Evolutionary conservation across 2,329 filamentous ascomycete genomes (phyloP).

Genomic region (Cercospora sesami): DNA sequence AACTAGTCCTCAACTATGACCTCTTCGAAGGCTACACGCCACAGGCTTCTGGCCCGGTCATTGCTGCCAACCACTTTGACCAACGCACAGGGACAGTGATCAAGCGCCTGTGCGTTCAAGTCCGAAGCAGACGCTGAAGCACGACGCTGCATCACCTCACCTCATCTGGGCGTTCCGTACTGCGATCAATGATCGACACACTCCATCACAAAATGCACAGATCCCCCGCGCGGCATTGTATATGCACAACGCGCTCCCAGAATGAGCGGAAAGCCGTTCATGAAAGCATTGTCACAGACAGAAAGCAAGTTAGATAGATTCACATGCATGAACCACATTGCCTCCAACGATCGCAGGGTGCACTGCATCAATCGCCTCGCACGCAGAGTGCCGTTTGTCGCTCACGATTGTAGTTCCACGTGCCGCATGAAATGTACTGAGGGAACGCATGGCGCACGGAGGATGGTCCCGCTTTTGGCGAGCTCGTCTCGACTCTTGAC

Average conservation of each 20-base stretch:
- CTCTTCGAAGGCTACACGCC: background rate
- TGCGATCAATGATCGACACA: constrained; percentile 18
- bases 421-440: background rate
- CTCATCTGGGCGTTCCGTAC: constrained; percentile 34
- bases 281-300: constrained; percentile 17
- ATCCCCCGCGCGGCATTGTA: constrained; percentile 26
- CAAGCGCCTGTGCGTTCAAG: background rate
- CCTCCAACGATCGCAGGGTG: background rate
- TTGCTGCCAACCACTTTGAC: background rate
- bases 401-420: background rate
- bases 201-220: constrained; percentile 26
- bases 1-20: background rate
- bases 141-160: constrained; percentile 12
- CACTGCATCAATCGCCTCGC: background rate
- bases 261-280: constrained; percentile 12
- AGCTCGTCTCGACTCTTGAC: background rate
- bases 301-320: constrained; percentile 28
- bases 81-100: background rate
- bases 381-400: background rate
- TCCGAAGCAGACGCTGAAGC: background rate
- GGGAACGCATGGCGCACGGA: background rate
- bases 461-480: background rate
- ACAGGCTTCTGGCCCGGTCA: background rate
- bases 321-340: constrained; percentile 13
- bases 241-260: constrained; percentile 20